Conservation (phyloP, 306 rosid genomes). For the Ammopiptanthus mongolicus region DNA sequence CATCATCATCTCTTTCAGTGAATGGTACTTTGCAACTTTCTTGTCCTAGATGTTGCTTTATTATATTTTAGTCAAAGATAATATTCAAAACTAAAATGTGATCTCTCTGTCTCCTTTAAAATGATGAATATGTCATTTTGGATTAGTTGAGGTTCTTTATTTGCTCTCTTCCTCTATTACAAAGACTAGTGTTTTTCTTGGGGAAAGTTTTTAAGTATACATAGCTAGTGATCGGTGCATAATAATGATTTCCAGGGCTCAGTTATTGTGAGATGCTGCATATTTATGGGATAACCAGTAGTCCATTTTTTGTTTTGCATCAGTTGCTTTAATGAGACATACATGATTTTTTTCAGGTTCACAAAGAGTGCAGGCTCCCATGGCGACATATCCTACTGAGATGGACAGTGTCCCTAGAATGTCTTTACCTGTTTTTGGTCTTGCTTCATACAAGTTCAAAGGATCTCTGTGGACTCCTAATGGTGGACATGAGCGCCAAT, state of each 20-base stretch:
- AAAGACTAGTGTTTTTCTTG: background rate
- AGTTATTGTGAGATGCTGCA: background rate
- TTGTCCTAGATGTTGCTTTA: background rate
- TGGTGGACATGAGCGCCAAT: conserved; percentile 58
- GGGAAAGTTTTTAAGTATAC: background rate
- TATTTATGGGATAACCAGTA: background rate
- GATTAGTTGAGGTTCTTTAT: background rate
- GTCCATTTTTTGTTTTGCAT: background rate
- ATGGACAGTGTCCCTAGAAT: conserved; percentile 42
- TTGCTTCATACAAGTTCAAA: conserved; percentile 88
- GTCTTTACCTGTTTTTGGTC: conserved; percentile 73
- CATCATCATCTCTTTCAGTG: background rate
- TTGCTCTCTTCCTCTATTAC: background rate
- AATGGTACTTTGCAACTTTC: background rate
- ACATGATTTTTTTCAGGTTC: conserved; percentile 41
- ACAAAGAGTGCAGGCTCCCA: conserved; percentile 35
- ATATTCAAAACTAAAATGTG: background rate
- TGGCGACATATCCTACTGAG: conserved; percentile 33
- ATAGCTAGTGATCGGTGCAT: background rate
- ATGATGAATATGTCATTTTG: background rate
- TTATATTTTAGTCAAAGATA: background rate
- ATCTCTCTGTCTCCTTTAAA: background rate
- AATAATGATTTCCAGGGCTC: background rate
- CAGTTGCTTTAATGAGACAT: background rate
- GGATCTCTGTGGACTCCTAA: conserved; percentile 79